Evolutionary conservation across 2,329 filamentous ascomycete genomes (phyloP).

Genomic region (Arthrinium puccinioides): DNA sequence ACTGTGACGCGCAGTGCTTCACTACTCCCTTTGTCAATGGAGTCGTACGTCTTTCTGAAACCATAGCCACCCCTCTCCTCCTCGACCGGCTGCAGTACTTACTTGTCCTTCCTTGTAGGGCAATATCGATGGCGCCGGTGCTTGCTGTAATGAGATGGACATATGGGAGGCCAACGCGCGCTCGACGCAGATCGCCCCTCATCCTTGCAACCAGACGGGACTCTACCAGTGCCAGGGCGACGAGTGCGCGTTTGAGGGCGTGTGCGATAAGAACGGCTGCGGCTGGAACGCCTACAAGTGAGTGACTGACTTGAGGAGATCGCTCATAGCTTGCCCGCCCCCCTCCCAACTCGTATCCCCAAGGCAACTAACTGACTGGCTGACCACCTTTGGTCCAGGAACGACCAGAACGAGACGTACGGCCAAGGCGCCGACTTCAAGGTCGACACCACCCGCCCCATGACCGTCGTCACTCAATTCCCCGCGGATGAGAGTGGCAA

Average conservation of each 20-base stretch:
- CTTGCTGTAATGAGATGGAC: conserved; percentile 31
- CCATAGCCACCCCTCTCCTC: neutral
- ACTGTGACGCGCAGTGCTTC: conserved; percentile 30
- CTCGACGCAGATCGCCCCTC: conserved; percentile 26
- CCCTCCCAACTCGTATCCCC: too few species aligned
- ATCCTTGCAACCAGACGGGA: conserved; percentile 25
- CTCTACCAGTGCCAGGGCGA: conserved; percentile 22
- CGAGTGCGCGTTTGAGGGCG: conserved; percentile 20
- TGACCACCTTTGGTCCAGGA: too few species aligned
- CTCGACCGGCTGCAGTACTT: conserved; percentile 1
- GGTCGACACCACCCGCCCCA: conserved; percentile 26
- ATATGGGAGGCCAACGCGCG: conserved; percentile 31
- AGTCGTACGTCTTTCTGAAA: conserved; percentile 24
- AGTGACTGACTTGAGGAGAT: too few species aligned
- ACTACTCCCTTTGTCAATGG: conserved; percentile 29
- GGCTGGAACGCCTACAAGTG: conserved; percentile 29
- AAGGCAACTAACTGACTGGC: too few species aligned
- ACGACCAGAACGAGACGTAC: conserved; percentile 23
- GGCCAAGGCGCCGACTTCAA: conserved; percentile 21
- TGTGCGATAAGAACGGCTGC: conserved; percentile 28
- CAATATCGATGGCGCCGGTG: conserved; percentile 24
- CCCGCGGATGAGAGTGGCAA: conserved; percentile 21
- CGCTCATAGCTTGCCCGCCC: too few species aligned
- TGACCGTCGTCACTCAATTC: conserved; percentile 30
- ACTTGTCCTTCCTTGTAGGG: conserved; percentile 14